Conservation (phyloP, 768 basidiomycete genomes). For the Glaciozyma antarctica region DNA sequence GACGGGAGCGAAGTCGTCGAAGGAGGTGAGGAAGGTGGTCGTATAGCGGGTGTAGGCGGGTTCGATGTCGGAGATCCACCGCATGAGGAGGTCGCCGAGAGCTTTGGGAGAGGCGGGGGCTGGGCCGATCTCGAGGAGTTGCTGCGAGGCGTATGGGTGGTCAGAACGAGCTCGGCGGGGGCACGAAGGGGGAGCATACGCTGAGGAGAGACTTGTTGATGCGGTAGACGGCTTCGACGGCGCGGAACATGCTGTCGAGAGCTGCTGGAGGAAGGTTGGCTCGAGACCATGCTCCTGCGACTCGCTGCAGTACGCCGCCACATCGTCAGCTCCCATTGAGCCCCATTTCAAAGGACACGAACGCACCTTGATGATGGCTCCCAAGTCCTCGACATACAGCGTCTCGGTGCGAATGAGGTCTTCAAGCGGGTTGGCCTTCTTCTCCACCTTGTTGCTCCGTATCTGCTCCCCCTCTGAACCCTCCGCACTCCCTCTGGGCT, state of each 20-base stretch:
- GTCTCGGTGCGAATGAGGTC: conserved; percentile 94
- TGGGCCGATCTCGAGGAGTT: conserved; percentile 85
- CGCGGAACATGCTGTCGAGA: conserved; percentile 87
- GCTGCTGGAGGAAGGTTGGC: conserved; percentile 85
- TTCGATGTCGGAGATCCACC: conserved; percentile 92
- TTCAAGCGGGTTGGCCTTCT: conserved; percentile 59
- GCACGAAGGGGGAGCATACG: conserved; percentile 44
- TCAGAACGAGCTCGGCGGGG: conserved; percentile 12
- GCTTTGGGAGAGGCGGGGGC: conserved; percentile 88
- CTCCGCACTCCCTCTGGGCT: too few relatives aligned
- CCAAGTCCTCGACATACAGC: conserved; percentile 77
- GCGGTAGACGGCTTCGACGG: conserved; percentile 84
- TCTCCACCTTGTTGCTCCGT: not conserved
- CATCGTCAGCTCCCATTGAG: not conserved
- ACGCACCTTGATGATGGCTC: conserved; percentile 80
- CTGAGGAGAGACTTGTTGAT: conserved; percentile 71
- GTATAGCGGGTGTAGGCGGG: conserved; percentile 76
- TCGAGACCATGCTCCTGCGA: conserved; percentile 95
- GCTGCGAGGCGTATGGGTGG: conserved; percentile 46
- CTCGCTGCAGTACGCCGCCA: conserved; percentile 52
- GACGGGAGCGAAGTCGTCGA: conserved; percentile 75
- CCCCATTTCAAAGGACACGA: not conserved
- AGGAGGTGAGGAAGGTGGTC: conserved; percentile 60
- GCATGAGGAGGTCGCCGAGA: conserved; percentile 88
- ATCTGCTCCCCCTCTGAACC: too few relatives aligned